Conservation (phyloP, 192 early-diverging fungal species). For the Podila verticillata region DNA sequence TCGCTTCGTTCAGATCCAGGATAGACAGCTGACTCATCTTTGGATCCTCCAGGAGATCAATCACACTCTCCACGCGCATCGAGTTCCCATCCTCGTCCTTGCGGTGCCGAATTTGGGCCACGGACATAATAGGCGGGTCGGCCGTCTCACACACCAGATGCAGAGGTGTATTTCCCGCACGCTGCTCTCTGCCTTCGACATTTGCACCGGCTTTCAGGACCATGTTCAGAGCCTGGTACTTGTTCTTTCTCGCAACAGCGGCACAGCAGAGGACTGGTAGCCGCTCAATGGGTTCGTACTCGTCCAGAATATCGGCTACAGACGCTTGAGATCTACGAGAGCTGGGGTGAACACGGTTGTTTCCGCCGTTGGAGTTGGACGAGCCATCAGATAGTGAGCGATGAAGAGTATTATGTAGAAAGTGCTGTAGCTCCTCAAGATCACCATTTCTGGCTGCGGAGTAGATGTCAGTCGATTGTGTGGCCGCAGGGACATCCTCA, state of each 20-base stretch:
- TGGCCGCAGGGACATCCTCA: constrained; percentile 18
- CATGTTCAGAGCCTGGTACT: constrained; percentile 43
- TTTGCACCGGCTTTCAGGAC: constrained; percentile 41
- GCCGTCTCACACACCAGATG: constrained; percentile 47
- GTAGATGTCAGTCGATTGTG: constrained; percentile 23
- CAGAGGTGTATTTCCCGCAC: constrained; percentile 36
- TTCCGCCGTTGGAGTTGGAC: background rate
- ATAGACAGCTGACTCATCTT: constrained; percentile 25
- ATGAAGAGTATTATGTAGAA: constrained; percentile 18
- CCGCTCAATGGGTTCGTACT: constrained; percentile 29
- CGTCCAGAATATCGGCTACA: constrained; percentile 16
- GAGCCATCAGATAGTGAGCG: constrained; percentile 9
- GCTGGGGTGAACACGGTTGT: background rate
- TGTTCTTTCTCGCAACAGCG: constrained; percentile 46
- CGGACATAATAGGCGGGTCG: constrained; percentile 10
- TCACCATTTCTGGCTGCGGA: constrained; percentile 42
- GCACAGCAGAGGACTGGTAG: constrained; percentile 45
- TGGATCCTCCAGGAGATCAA: background rate
- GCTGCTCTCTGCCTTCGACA: constrained; percentile 35
- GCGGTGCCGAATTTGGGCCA: background rate
- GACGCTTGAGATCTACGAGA: background rate
- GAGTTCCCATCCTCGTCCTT: constrained; percentile 4
- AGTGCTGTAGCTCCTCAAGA: constrained; percentile 22
- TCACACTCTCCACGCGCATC: background rate
- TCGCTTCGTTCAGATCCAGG: constrained; percentile 1